Conservation (phyloP, 805 yeast species). For the Sugiyamaella boreocaroliniensis region DNA sequence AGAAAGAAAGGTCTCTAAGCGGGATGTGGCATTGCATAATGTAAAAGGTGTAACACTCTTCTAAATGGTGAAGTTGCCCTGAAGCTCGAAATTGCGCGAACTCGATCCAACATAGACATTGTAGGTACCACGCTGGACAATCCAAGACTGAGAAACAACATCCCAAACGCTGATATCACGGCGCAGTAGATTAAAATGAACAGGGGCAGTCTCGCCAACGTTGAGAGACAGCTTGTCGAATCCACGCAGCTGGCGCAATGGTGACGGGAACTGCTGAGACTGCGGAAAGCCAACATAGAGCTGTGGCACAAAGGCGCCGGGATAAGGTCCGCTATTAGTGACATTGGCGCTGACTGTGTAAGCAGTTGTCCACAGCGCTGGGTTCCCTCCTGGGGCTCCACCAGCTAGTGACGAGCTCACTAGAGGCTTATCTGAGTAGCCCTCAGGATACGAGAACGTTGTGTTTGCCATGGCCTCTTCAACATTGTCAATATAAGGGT, state of each 20-base stretch:
- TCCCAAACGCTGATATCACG: constrained; percentile 56
- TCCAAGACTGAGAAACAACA: constrained; percentile 49
- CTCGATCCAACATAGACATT: constrained; percentile 44
- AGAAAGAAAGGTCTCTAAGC: no score
- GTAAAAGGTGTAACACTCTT: no score
- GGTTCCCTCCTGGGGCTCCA: constrained; percentile 51
- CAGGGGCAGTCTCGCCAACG: constrained; percentile 35
- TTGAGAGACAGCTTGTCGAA: constrained; percentile 47
- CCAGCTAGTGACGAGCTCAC: constrained; percentile 22
- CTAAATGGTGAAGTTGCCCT: constrained; percentile 12
- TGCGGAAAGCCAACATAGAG: constrained; percentile 42
- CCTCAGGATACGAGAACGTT: constrained; percentile 35
- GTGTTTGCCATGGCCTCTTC: constrained; percentile 32
- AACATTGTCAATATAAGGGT: constrained; percentile 40
- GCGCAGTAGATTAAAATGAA: constrained; percentile 41
- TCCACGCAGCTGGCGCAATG: constrained; percentile 50
- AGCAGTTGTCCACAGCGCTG: constrained; percentile 49
- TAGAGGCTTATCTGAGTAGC: constrained; percentile 31
- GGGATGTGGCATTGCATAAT: no score
- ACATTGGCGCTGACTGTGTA: constrained; percentile 42
- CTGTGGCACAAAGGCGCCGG: constrained; percentile 49
- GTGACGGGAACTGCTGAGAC: constrained; percentile 41
- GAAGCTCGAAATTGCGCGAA: constrained; percentile 15
- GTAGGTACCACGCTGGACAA: constrained; percentile 50
- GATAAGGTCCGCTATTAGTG: constrained; percentile 40